phyloP scores from a whole-genome alignment of 148 eudicot species.

The Rhododendron mucronatum region DNA sequence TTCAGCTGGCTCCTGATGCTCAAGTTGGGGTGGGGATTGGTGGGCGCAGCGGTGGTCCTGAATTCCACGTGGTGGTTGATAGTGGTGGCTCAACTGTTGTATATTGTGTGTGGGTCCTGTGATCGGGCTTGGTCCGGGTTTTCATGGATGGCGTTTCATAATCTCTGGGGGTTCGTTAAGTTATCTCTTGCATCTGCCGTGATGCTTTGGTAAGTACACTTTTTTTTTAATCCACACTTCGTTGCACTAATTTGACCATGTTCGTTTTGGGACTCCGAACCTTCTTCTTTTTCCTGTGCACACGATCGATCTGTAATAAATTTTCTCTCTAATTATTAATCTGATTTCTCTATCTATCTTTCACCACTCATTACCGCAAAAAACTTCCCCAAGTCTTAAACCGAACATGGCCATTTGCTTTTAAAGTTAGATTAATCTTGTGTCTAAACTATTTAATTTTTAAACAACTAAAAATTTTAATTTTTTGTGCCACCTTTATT shows the following conservation, averaged over 20 bases:
- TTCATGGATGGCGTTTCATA: conserved; percentile 39
- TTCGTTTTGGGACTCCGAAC: too few species aligned
- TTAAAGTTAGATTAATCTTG: neutral
- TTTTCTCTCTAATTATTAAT: too few species aligned
- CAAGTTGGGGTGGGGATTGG: conserved; percentile 44
- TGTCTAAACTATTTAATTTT: neutral
- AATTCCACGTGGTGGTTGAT: conserved; percentile 65
- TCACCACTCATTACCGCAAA: too few species aligned
- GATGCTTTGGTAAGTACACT: conserved; percentile 49
- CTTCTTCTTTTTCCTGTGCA: too few species aligned
- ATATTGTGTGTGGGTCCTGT: conserved; percentile 41
- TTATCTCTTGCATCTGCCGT: conserved; percentile 59
- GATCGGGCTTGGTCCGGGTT: conserved; percentile 56
- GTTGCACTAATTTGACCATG: neutral
- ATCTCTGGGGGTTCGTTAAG: conserved; percentile 49
- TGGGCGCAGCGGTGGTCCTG: conserved; percentile 49
- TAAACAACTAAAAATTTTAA: too few species aligned
- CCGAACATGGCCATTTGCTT: too few species aligned
- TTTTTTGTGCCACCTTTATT: neutral
- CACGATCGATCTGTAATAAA: too few species aligned
- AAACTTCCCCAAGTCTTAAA: too few species aligned
- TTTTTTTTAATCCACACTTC: too few species aligned
- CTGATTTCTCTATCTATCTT: too few species aligned
- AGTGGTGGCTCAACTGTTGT: conserved; percentile 45
- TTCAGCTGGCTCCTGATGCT: conserved; percentile 55